Base-by-base conservation (phyloP, 2,329 filamentous ascomycete genomes). In the Podosphaera fusca region DNA sequence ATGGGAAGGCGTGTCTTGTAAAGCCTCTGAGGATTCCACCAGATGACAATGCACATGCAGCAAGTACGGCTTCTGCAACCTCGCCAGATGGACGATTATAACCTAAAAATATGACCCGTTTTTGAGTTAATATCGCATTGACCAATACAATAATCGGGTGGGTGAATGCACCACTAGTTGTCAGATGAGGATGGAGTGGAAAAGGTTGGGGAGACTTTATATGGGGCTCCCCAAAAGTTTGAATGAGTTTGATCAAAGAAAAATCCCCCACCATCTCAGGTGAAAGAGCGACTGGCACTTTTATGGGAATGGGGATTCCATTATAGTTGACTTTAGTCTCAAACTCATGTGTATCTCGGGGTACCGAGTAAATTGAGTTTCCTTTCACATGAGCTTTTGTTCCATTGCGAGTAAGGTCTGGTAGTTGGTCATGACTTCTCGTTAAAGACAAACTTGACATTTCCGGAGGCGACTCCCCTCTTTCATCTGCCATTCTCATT, bases 191-290 rank as follows among this genome's bases (percentile, higher is more conserved):
- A 68, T 98, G 92, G 49, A 88, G 74, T 4, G 83, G 72, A 67
- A 96, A 98, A 0, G 88, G 81, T 64, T 94, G 85, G 3, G 87
- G 85, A 8, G 83, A 79, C 64, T 87, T 83, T n/a, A 81, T 72
- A 68, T 96, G 90, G 21, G 85, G 76, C 9, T 82, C 81, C 49
- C 87, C 86, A 69, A 96, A 96, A 56, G 86, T 95, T 64, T 95
- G 88, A 62, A 98, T 95, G 56, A 98, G 80, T 69, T 96, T 96
- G 71, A 98, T 85, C 58, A 98, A 76, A 42, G 89, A 96, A 67
- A 98, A 98, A 70, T 98, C 92, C 60, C 92, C 92, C 14, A 98
- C 92, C 0, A 87, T 95, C 73, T 98, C 92, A 1, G 89, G 87
- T 73, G 89, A 90, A 58, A 94, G 79, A 9, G 92, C 89, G 2